Base-by-base conservation (phyloP, 2,329 filamentous ascomycete genomes). In the Coniochaeta prunicola region DNA sequence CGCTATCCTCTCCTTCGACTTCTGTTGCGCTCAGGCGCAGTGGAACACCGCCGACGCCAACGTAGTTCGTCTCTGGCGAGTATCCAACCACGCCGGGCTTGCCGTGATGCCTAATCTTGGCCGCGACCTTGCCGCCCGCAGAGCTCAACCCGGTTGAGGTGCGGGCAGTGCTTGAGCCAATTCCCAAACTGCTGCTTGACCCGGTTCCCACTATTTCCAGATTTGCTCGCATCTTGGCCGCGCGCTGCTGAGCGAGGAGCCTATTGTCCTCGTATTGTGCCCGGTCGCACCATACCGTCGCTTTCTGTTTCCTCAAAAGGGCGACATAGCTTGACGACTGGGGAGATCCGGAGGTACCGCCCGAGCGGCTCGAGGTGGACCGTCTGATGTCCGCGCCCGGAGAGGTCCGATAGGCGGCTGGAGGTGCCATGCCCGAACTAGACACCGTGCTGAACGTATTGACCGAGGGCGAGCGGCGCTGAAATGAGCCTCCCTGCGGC, bases 231-330 rank as follows among this genome's bases (percentile, higher is more conserved):
- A 90, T 86, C 78, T 94, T 96, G 60, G 92, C 94, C 38, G 90
- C 89, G 59, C 90, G 85, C 72, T 96, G 92, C 68, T 92, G 89
- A 30, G 91, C 92, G 4, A 88, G 77, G 59, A 94, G 77, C 56
- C 91, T 84, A 0, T 93, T 91, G 71, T 99, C 94, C 73, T 97
- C 92, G 62, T 90, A 87, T 72, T 99, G 94, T 10, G 93, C 84
- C 58, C 92, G 88, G 70, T 97, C 94, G 77, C 92, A 97, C 94
- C 94, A 99, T 4, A 99, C 94, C 0, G 94, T 99, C 33, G 92
- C 94, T 73, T 97, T 97, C 75, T 99, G 94, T 72, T 92, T 93
- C 62, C 94, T 86, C 76, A 99, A 88, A n/a, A 97, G 81, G 36
- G 94, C 92, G 57, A 99, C 94, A 73, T 99, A 99, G 64, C 91